Percentiles rank a stretch among this genome's conserved stretches.
Conservation (phyloP, 352 stramenopile species). For the Sclerospora graminicola region DNA sequence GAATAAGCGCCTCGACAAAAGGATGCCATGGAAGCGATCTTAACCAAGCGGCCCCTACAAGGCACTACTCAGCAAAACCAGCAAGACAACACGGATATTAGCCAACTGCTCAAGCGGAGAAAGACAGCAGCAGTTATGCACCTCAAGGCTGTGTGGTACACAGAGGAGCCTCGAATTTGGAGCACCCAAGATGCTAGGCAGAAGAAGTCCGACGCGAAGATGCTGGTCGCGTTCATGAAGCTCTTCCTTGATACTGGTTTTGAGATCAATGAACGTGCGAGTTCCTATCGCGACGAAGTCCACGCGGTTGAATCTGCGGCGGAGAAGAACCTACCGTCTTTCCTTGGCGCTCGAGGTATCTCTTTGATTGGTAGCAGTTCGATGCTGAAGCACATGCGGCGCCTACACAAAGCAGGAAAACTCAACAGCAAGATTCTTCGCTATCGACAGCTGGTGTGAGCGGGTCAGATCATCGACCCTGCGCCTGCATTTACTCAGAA, state of each 20-base stretch:
- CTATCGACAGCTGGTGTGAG: not conserved
- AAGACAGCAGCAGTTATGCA: not conserved
- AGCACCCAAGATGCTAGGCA: conserved; percentile 1
- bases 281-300: not conserved
- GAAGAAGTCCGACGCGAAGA: not conserved
- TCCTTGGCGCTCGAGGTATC: not conserved
- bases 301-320: not conserved
- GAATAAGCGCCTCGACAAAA: not conserved
- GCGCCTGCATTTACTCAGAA: no score
- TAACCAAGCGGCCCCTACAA: conserved; percentile 1
- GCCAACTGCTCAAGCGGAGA: not conserved
- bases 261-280: not conserved
- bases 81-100: not conserved
- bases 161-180: conserved; percentile 2
- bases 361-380: conserved; percentile 1
- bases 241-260: no score
- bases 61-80: not conserved
- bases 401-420: not conserved
- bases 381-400: conserved; percentile 6
- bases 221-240: no score
- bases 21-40: not conserved
- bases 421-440: not conserved
- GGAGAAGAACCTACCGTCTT: not conserved
- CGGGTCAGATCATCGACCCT: no score
- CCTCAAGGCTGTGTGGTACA: conserved; percentile 4